Evolutionary conservation across 1,139 yeast genomes (phyloP).

Genomic region (Diutina pseudorugosa): DNA sequence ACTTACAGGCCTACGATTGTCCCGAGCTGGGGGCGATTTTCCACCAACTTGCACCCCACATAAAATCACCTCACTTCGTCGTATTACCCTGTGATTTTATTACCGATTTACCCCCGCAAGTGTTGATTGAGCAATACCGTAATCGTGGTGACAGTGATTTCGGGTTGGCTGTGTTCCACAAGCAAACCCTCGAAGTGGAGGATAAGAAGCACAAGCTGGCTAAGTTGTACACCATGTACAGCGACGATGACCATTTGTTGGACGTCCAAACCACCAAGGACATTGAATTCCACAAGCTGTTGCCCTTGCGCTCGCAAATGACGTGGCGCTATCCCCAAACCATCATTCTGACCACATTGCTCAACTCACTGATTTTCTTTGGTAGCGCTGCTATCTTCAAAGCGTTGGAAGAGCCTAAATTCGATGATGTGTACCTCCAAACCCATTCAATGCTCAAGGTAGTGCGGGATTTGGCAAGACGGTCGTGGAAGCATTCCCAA

Average conservation of each 20-base stretch:
- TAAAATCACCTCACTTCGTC: constrained; percentile 37
- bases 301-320: constrained; percentile 75
- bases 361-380: constrained; percentile 73
- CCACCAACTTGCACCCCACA: not conserved
- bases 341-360: constrained; percentile 59
- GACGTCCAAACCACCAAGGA: constrained; percentile 60
- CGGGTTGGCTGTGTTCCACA: constrained; percentile 63
- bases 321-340: constrained; percentile 80
- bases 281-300: constrained; percentile 54
- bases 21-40: not conserved
- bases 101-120: constrained; percentile 86
- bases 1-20: not conserved
- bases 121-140: constrained; percentile 73
- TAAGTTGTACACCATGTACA: constrained; percentile 37
- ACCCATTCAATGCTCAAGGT: constrained; percentile 52
- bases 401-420: constrained; percentile 22
- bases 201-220: constrained; percentile 60
- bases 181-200: constrained; percentile 56
- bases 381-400: constrained; percentile 43
- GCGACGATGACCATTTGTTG: constrained; percentile 44
- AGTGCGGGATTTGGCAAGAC: constrained; percentile 76
- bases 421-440: constrained; percentile 25
- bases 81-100: constrained; percentile 87
- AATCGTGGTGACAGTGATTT: constrained; percentile 51
- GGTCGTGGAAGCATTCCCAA: constrained; percentile 76